Conservation (phyloP, 805 yeast species). For the Kodamaea fukazawae region DNA sequence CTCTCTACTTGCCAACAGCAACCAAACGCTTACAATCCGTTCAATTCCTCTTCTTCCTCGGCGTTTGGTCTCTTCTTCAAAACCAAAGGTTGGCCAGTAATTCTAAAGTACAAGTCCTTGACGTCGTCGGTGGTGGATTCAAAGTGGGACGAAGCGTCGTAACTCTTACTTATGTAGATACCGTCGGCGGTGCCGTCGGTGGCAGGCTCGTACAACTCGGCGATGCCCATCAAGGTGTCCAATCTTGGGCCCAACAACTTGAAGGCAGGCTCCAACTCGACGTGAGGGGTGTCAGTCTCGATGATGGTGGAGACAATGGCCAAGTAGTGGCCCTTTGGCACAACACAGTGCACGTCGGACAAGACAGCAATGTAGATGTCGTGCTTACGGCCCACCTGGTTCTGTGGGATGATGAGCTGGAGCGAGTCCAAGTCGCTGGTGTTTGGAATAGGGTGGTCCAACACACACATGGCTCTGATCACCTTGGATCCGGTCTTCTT, state of each 20-base stretch:
- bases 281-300: slow-evolving; percentile 89
- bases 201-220: slow-evolving; percentile 83
- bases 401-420: slow-evolving; percentile 94
- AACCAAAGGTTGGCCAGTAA: slow-evolving; percentile 88
- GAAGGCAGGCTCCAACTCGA: slow-evolving; percentile 92
- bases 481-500: slow-evolving; percentile 69
- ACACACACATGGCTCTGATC: slow-evolving; percentile 81
- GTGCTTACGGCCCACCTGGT: slow-evolving; percentile 87
- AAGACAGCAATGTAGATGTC: slow-evolving; percentile 93
- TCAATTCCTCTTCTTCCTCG: slow-evolving; percentile 52
- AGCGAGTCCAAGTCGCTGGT: slow-evolving; percentile 82
- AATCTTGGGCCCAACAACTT: slow-evolving; percentile 76
- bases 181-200: slow-evolving; percentile 80
- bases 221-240: slow-evolving; percentile 91
- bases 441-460: slow-evolving; percentile 85
- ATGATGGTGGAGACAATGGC: slow-evolving; percentile 94
- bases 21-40: too few species aligned
- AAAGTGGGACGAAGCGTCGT: slow-evolving; percentile 93
- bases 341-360: slow-evolving; percentile 85
- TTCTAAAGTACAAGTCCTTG: slow-evolving; percentile 86
- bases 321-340: slow-evolving; percentile 82
- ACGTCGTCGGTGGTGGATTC: slow-evolving; percentile 96
- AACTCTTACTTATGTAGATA: slow-evolving; percentile 81
- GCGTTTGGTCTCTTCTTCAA: slow-evolving; percentile 70
- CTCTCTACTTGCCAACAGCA: too few species aligned